phyloP scores from a whole-genome alignment of 2,329 filamentous ascomycete genomes.

The Plenodomus biglobosus region DNA sequence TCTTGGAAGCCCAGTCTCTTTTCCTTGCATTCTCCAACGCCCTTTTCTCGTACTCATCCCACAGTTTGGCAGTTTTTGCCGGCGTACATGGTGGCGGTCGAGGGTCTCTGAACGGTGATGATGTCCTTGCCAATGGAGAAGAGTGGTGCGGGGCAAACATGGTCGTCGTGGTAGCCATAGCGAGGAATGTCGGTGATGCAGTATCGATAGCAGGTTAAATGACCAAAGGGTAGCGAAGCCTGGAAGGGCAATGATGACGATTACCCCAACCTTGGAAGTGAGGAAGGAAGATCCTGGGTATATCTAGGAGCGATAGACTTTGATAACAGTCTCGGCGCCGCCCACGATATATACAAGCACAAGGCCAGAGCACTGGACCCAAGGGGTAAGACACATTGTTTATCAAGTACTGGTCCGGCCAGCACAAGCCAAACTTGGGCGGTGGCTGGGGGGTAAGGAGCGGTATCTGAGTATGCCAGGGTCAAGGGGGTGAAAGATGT shows the following conservation, averaged over 20 bases:
- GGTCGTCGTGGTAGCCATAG: slow-evolving; percentile 16
- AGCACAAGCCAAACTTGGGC: slow-evolving; percentile 17
- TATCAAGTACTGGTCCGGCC: slow-evolving; percentile 27
- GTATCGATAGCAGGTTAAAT: neutral
- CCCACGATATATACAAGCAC: slow-evolving; percentile 39
- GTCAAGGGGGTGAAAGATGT: slow-evolving; percentile 24
- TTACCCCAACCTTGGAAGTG: slow-evolving; percentile 14
- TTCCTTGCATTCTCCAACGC: slow-evolving; percentile 36
- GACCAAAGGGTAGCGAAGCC: neutral
- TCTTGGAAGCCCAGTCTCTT: slow-evolving; percentile 24
- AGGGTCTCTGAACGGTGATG: slow-evolving; percentile 33
- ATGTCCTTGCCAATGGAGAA: slow-evolving; percentile 25
- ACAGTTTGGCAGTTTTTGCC: slow-evolving; percentile 33
- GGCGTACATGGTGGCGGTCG: slow-evolving; percentile 31
- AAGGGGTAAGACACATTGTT: slow-evolving; percentile 41
- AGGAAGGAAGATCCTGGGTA: slow-evolving; percentile 16
- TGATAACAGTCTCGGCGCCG: slow-evolving; percentile 31
- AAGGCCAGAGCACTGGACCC: slow-evolving; percentile 25
- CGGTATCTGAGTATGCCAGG: slow-evolving; percentile 25
- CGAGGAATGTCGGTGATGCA: neutral
- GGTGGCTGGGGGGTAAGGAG: slow-evolving; percentile 25
- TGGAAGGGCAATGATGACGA: neutral
- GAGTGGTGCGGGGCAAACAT: slow-evolving; percentile 23
- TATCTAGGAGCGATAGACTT: slow-evolving; percentile 24
- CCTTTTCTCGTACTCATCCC: slow-evolving; percentile 40